These are phyloP conservation scores for Bathelium albidoporum DNA, from an alignment of 495 filamentous ascomycete species.

Conservation along the genomic window DNA sequence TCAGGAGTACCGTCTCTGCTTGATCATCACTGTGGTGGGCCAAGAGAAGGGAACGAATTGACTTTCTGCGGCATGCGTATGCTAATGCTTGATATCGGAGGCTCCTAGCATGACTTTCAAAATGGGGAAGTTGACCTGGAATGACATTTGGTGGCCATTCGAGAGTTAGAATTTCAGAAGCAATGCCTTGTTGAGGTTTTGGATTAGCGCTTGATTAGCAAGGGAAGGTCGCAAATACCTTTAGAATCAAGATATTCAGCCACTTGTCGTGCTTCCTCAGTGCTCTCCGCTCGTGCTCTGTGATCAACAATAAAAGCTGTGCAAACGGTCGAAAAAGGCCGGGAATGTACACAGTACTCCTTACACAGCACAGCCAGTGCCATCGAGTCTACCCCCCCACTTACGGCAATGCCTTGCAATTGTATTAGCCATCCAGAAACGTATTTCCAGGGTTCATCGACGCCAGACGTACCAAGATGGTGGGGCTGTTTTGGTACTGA, in stretches of 20 bases:
- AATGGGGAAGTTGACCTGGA: conserved; percentile 43
- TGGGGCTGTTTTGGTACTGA: not conserved
- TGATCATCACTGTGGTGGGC: conserved; percentile 83
- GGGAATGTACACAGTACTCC: not conserved
- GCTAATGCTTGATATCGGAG: conserved; percentile 66
- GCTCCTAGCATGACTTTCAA: conserved; percentile 70
- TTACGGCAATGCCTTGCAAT: conserved; percentile 64
- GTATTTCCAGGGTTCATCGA: not conserved
- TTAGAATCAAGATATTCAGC: conserved; percentile 39
- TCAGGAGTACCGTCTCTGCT: conserved; percentile 76
- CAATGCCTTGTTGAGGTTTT: conserved; percentile 30
- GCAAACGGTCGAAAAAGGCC: conserved; percentile 19
- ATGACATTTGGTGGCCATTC: conserved; percentile 31
- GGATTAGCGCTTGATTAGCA: conserved; percentile 19
- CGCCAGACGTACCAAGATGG: not conserved
- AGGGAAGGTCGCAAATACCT: conserved; percentile 23
- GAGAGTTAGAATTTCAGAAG: conserved; percentile 40
- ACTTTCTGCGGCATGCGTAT: conserved; percentile 39
- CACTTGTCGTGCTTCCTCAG: conserved; percentile 55
- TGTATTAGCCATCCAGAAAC: not conserved
- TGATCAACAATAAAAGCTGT: conserved; percentile 72
- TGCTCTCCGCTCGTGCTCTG: conserved; percentile 55
- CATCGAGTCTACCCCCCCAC: conserved; percentile 95
- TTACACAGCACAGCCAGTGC: conserved; percentile 68
- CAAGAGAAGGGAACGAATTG: conserved; percentile 49